phyloP scores from a whole-genome alignment of 2,329 filamentous ascomycete genomes.

The Aspergillus persii region DNA sequence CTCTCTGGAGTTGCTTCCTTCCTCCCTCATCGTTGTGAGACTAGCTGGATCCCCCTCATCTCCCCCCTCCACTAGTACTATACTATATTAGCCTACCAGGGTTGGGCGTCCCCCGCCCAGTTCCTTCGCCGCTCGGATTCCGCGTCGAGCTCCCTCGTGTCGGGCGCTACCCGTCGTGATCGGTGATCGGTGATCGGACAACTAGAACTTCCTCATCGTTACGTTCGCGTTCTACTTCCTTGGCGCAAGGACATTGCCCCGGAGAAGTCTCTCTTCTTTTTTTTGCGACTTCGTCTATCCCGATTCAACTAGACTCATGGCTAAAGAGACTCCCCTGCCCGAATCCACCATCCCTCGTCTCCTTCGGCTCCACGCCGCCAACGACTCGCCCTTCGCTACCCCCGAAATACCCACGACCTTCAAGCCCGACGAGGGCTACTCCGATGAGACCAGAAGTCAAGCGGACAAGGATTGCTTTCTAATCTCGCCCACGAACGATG shows the following conservation, averaged over 20 bases:
- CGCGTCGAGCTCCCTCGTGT: too few species aligned
- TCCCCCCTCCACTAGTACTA: neutral
- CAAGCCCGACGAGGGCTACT: constrained; percentile 81
- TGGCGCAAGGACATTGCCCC: too few species aligned
- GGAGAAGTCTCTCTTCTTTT: neutral
- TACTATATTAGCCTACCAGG: neutral
- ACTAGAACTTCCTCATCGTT: too few species aligned
- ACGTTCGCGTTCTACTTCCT: too few species aligned
- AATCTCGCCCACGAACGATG: constrained; percentile 37
- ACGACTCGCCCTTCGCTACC: constrained; percentile 28
- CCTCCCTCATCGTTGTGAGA: neutral
- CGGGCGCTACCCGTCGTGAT: too few species aligned
- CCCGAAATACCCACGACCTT: constrained; percentile 42
- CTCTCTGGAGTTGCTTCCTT: neutral
- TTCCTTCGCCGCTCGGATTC: too few species aligned
- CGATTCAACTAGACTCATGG: constrained; percentile 23
- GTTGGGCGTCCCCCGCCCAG: neutral
- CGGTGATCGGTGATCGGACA: too few species aligned
- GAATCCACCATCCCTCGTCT: constrained; percentile 23
- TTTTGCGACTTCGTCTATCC: neutral
- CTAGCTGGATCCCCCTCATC: neutral
- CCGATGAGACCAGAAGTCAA: constrained; percentile 64
- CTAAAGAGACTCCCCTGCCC: constrained; percentile 24
- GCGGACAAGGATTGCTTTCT: constrained; percentile 37
- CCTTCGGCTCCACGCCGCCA: constrained; percentile 25